Evolutionary conservation across 805 yeast species (phyloP), one percentile per base, ranked within the genome.

Genomic region (Candida peoriensis): DNA sequence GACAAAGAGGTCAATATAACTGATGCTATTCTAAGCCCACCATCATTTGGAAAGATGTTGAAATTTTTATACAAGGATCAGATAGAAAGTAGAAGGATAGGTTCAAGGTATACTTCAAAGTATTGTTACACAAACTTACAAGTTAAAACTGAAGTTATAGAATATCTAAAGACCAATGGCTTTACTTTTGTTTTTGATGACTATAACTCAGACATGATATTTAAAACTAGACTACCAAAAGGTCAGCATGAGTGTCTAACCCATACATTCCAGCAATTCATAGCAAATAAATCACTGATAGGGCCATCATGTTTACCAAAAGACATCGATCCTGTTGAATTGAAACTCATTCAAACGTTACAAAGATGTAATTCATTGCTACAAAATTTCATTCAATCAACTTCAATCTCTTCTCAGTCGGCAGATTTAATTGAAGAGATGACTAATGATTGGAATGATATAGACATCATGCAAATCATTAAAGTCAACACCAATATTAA

Each of bases 11-110:
- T 29, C 14, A 35, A 26, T n/a, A 13, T 77, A 83, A 4, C 60
- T 83, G 36, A 74, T n/a, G n/a, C n/a, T n/a, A n/a, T n/a, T n/a
- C n/a, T n/a, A n/a, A n/a, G n/a, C n/a, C n/a, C n/a, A n/a, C n/a
- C n/a, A n/a, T n/a, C n/a, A 81, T 74, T 86, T 50, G 95, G 95
- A 4, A 83, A 81, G 49, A 61, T 81, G 28, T 85, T 84, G 14
- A 66, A 79, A 38, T 63, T 78, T 5, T 58, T 76, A 5, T 81
- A 72, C 47, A 93, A 95, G 0, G 64, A 30, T 5, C 24, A 66
- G 36, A 63, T 85, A 41, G 76, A 78, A 20, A 82, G 93, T 0
- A 70, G 94, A 43, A 68, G 96, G 35, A 63, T 87, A 34, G 96
- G 96, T 2, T 75, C 79, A 55, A 67, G 95, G 32, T 89, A 89